These are phyloP conservation scores for Pisolithus marmoratus DNA, from an alignment of 768 basidiomycete genomes.

Conservation along the genomic window DNA sequence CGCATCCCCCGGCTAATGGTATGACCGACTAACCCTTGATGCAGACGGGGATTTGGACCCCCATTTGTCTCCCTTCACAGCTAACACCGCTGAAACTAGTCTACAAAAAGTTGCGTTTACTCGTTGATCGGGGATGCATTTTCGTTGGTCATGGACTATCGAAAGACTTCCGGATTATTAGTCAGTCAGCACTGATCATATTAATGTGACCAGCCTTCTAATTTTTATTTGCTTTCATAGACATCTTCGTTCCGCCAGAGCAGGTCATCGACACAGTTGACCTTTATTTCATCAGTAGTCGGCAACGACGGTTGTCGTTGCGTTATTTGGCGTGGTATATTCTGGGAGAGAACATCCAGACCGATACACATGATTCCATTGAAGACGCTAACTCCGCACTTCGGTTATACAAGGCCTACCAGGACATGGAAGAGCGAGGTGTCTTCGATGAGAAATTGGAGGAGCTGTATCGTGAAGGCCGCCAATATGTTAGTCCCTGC, in stretches of 20 bases:
- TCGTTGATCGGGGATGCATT: conserved; percentile 92
- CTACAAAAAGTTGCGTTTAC: conserved; percentile 91
- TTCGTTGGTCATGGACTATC: conserved; percentile 97
- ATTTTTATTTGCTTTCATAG: conserved; percentile 33
- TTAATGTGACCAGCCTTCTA: not conserved
- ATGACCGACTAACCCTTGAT: conserved; percentile 4
- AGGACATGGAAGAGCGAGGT: conserved; percentile 66
- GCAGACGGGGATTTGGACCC: conserved; percentile 92
- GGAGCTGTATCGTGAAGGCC: conserved; percentile 72
- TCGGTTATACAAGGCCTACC: conserved; percentile 77
- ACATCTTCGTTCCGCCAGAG: conserved; percentile 91
- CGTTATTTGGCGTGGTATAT: conserved; percentile 94
- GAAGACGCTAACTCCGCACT: conserved; percentile 91
- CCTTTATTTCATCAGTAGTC: conserved; percentile 78
- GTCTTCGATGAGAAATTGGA: conserved; percentile 86
- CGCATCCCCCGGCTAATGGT: not conserved
- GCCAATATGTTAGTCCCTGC: conserved; percentile 54
- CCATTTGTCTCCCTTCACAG: conserved; percentile 71
- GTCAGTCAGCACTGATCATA: conserved; percentile 41
- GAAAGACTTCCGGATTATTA: conserved; percentile 98
- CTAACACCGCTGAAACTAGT: conserved; percentile 95
- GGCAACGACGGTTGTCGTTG: conserved; percentile 85
- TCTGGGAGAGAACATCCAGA: conserved; percentile 88
- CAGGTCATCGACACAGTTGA: conserved; percentile 98
- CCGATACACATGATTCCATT: conserved; percentile 95